These are phyloP conservation scores for Cladosporium sp. DNA, from an alignment of 2,329 filamentous ascomycete genomes.

Conservation along the genomic window DNA sequence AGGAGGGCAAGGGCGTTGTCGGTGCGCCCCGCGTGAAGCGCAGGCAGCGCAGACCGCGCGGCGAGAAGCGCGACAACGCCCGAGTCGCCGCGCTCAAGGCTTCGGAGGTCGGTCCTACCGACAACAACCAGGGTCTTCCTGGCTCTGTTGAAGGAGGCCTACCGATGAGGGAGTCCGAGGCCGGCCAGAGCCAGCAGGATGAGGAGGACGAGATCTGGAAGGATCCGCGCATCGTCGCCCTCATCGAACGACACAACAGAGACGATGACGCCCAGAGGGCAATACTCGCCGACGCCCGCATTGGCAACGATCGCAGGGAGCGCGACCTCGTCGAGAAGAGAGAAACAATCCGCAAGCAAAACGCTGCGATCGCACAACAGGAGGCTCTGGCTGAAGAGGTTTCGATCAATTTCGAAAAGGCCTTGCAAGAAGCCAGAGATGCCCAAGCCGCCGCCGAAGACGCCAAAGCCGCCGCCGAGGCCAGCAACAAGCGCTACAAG, in stretches of 20 bases:
- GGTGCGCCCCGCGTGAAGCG: neutral
- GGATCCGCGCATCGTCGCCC: neutral
- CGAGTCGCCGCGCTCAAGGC: neutral
- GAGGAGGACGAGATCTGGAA: neutral
- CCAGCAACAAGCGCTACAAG: neutral
- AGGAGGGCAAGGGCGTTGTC: neutral
- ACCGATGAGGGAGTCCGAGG: neutral
- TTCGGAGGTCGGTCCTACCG: neutral
- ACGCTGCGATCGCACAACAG: neutral
- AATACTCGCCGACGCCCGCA: neutral
- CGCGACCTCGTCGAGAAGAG: neutral
- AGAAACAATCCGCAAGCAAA: neutral
- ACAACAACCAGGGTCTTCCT: conserved; percentile 11
- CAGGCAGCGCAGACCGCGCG: neutral
- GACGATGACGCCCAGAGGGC: neutral
- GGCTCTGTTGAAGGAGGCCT: neutral
- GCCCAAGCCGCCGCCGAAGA: neutral
- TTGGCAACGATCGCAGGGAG: neutral
- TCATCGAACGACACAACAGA: neutral
- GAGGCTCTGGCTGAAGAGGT: neutral
- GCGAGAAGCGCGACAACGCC: neutral
- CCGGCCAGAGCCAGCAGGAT: conserved; percentile 4
- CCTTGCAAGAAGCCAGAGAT: neutral
- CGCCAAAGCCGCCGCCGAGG: neutral
- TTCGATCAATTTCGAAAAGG: neutral